Conservation (phyloP, 495 filamentous ascomycete genomes). For the Symbiotaphrina buchneri region DNA sequence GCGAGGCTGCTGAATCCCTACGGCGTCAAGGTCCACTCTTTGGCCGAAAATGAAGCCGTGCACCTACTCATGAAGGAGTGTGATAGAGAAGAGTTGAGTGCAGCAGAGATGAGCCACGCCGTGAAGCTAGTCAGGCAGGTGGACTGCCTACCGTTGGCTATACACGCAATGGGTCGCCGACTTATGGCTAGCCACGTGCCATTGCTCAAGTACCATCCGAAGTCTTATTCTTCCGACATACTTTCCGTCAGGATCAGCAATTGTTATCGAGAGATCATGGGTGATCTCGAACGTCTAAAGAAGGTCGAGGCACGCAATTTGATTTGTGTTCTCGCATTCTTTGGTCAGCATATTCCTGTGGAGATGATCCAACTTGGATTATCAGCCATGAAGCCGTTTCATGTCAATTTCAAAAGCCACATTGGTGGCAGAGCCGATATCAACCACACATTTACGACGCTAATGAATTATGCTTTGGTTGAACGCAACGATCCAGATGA, state of each 20-base stretch:
- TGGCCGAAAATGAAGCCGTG: slow-evolving; percentile 36
- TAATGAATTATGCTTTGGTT: slow-evolving; percentile 50
- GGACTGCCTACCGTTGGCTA: slow-evolving; percentile 52
- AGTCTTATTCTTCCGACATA: slow-evolving; percentile 38
- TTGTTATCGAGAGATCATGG: slow-evolving; percentile 43
- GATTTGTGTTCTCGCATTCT: slow-evolving; percentile 52
- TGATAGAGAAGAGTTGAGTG: slow-evolving; percentile 23
- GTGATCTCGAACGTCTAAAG: slow-evolving; percentile 34
- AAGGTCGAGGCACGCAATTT: slow-evolving; percentile 39
- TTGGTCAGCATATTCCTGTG: slow-evolving; percentile 51
- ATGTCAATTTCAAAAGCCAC: slow-evolving; percentile 18
- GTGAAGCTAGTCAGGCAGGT: slow-evolving; percentile 45
- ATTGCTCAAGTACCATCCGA: slow-evolving; percentile 32
- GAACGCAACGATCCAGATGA: slow-evolving; percentile 36
- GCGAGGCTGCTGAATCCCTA: slow-evolving; percentile 53
- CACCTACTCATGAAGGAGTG: slow-evolving; percentile 31
- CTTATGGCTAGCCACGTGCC: slow-evolving; percentile 50
- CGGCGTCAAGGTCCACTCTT: slow-evolving; percentile 34
- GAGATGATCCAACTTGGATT: slow-evolving; percentile 49
- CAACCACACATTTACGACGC: slow-evolving; percentile 40
- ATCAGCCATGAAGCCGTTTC: slow-evolving; percentile 27
- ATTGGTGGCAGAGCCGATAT: slow-evolving; percentile 33
- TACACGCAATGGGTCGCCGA: slow-evolving; percentile 55
- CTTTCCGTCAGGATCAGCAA: too few species aligned
- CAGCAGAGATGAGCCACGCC: slow-evolving; percentile 34